A percentile compares a stretch with the other conserved stretches of the same genome.
phyloP scores from a whole-genome alignment of 768 basidiomycete species.

The Hirschioporus abietinus region DNA sequence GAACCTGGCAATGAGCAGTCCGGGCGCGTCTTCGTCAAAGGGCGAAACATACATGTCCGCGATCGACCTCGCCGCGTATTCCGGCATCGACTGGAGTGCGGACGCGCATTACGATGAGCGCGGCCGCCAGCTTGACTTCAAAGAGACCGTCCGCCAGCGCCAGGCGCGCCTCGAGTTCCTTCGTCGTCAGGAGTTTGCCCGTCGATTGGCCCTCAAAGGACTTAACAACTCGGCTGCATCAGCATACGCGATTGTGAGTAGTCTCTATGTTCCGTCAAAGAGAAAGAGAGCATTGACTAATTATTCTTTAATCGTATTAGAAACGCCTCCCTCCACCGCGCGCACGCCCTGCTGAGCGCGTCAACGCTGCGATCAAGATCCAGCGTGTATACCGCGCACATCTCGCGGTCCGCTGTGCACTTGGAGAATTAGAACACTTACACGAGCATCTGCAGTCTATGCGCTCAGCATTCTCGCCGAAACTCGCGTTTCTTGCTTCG shows the following conservation, averaged over 20 bases:
- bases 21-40: background rate
- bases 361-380: background rate
- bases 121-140: conserved; percentile 39
- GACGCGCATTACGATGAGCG: conserved; percentile 31
- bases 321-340: conserved; percentile 1
- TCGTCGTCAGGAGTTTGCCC: conserved; percentile 40
- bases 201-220: conserved; percentile 23
- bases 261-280: background rate
- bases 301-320: background rate
- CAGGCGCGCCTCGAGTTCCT: conserved; percentile 49
- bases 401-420: background rate
- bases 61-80: background rate
- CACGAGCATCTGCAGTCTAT: background rate
- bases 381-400: conserved; percentile 1
- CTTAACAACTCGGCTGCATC: background rate
- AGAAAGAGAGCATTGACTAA: background rate
- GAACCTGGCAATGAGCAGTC: background rate
- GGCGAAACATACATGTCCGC: background rate
- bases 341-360: background rate
- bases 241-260: background rate
- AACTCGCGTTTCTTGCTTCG: background rate
- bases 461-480: background rate
- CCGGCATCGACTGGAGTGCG: background rate
- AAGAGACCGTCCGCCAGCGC: conserved; percentile 42
- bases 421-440: background rate